Conservation (phyloP, 176 grass and related monocot genomes). For the Oryza rufipogon region DNA sequence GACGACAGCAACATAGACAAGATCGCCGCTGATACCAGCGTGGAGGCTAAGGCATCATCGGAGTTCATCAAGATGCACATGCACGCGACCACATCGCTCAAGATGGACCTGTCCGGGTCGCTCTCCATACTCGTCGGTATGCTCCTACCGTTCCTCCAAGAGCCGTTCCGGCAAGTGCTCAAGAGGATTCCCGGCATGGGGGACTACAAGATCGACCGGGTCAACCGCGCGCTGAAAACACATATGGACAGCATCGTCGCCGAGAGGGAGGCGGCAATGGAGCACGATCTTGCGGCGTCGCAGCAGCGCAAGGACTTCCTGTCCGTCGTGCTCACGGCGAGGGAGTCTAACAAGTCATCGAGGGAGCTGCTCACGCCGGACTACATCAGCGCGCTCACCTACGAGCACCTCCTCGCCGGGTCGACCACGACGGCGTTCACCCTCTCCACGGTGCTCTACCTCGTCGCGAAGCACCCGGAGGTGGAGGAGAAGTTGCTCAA, state of each 20-base stretch:
- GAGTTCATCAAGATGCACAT: conserved; percentile 49
- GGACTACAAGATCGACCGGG: conserved; percentile 50
- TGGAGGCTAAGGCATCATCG: background rate
- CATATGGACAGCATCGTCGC: conserved; percentile 43
- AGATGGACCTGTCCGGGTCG: conserved; percentile 59
- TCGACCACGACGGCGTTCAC: conserved; percentile 55
- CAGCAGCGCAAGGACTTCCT: conserved; percentile 42
- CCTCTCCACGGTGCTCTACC: conserved; percentile 48
- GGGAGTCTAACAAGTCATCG: conserved; percentile 13
- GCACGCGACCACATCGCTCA: conserved; percentile 55
- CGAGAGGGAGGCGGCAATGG: conserved; percentile 21
- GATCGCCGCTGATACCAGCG: background rate
- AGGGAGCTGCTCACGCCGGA: conserved; percentile 51
- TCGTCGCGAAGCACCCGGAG: conserved; percentile 49
- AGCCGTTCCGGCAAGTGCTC: conserved; percentile 38
- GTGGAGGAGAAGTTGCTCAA: conserved; percentile 55
- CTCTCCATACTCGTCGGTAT: conserved; percentile 47
- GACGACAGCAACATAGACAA: background rate
- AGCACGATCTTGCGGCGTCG: background rate
- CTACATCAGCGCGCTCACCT: conserved; percentile 47
- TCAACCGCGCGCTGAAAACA: conserved; percentile 36
- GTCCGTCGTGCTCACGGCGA: conserved; percentile 46
- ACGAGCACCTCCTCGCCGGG: conserved; percentile 60
- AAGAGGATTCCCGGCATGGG: conserved; percentile 39
- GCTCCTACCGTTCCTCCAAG: conserved; percentile 49